Base-by-base conservation (phyloP, 177 flowering plant genomes). In the Tripterygium wilfordii region DNA sequence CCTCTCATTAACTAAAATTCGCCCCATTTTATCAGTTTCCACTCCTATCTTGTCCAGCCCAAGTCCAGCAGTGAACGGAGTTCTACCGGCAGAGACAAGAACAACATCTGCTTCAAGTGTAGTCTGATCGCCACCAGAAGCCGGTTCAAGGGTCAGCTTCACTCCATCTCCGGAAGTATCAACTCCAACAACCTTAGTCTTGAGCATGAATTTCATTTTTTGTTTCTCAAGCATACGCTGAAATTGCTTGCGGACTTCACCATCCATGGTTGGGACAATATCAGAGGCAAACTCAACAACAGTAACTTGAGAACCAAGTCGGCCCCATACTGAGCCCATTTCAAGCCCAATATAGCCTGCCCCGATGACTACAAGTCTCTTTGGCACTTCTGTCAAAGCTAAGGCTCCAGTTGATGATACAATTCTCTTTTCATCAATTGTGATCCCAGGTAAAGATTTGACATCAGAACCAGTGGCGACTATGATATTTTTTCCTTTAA, bases 161-260 rank as follows among this genome's bases (percentile, higher is more conserved):
- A 82, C 79, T 23, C 67, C 60, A 40, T 50, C 58, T 1, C 69
- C 80, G 19, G 82, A 66, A 26, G 69, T 54, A 41, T 88, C 96
- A 13, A 84, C 88, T 9, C 80, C 80, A 4, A 82, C 81, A n/a
- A 88, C 96, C 64, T 88, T 88, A 32, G 96, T 88, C 53, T 82
- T 80, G 35, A 85, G 85, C 72, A 66, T 71, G 58, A 79, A 79
- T 48, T 82, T 82, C 85, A 79, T 80, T 48, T 75, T 76, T 42
- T 82, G 83, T 64, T 82, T 82, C 70, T 82, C 83, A 20, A 82
- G 83, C 20, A 71, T 23, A 44, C 85, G 82, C 45, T 82, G 78
- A 37, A 82, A 79, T 50, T 75, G 80, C 62, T 65, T 79, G 25
- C 88, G 73, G n/a, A 82, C 33, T 55, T 79, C 88, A 10, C 64